These are phyloP conservation scores for Trichosanthes truncata DNA, from an alignment of 306 rosid genomes.

Conservation along the genomic window DNA sequence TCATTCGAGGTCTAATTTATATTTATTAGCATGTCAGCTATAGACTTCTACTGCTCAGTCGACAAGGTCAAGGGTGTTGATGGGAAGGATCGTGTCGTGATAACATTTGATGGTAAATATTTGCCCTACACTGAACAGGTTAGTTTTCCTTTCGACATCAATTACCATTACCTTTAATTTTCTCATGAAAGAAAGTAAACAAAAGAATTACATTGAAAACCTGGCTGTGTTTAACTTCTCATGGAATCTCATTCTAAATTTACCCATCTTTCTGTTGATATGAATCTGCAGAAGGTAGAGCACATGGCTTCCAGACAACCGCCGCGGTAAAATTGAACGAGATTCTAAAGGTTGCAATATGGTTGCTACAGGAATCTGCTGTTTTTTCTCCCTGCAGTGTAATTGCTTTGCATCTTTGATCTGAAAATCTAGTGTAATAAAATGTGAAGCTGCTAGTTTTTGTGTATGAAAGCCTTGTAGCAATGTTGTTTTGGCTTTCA, in stretches of 20 bases:
- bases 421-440: neutral
- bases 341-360: neutral
- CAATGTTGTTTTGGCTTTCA: neutral
- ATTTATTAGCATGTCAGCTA: slow-evolving; percentile 71
- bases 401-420: neutral
- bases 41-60: slow-evolving; percentile 91
- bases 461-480: neutral
- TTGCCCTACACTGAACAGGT: slow-evolving; percentile 84
- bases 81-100: slow-evolving; percentile 83
- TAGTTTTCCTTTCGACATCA: slow-evolving; percentile 16
- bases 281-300: slow-evolving; percentile 22
- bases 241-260: neutral
- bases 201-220: neutral
- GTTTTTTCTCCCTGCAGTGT: neutral
- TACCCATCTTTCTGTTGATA: neutral
- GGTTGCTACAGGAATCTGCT: neutral
- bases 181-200: neutral
- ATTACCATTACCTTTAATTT: neutral
- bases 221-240: neutral
- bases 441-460: neutral
- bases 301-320: slow-evolving; percentile 62
- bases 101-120: slow-evolving; percentile 81
- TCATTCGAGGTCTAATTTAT: slow-evolving; percentile 16
- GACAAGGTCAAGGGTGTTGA: slow-evolving; percentile 85
- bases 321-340: slow-evolving; percentile 15